Conservation (phyloP, 1,284 basidiomycete species). For the Leccinum angustisporum region DNA sequence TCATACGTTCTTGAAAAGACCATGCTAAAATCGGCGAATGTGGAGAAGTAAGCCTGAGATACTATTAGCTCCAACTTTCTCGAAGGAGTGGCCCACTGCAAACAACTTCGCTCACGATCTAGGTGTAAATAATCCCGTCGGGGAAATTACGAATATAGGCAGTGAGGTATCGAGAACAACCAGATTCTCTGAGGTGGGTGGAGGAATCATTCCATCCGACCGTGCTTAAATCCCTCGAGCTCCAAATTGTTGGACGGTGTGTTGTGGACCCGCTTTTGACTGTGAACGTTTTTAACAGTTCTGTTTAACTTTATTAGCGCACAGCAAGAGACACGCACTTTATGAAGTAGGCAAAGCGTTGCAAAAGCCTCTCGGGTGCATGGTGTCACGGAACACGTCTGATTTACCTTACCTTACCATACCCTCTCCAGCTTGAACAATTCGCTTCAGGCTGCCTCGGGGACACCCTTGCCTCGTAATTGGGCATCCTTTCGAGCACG, state of each 20-base stretch:
- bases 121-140: too few relatives aligned
- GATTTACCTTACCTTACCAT: not conserved
- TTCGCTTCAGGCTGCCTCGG: constrained; percentile 77
- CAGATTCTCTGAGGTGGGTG: too few relatives aligned
- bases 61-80: too few relatives aligned
- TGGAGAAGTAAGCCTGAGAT: constrained; percentile 10
- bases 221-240: constrained; percentile 9
- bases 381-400: not conserved
- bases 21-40: constrained; percentile 11
- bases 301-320: not conserved
- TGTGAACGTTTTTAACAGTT: not conserved
- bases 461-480: constrained; percentile 79
- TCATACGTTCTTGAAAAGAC: constrained; percentile 19
- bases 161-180: too few relatives aligned
- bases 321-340: constrained; percentile 13
- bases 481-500: constrained; percentile 76
- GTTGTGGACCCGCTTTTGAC: constrained; percentile 7
- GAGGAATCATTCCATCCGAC: too few relatives aligned
- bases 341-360: constrained; percentile 6
- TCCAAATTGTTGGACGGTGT: constrained; percentile 5
- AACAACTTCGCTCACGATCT: too few relatives aligned
- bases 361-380: constrained; percentile 55
- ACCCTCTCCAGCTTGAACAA: constrained; percentile 47
- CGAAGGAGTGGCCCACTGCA: too few relatives aligned
- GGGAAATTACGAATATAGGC: too few relatives aligned